Base-by-base conservation (phyloP, 2,329 filamentous ascomycete species). In the Atkinsonella texensis region DNA sequence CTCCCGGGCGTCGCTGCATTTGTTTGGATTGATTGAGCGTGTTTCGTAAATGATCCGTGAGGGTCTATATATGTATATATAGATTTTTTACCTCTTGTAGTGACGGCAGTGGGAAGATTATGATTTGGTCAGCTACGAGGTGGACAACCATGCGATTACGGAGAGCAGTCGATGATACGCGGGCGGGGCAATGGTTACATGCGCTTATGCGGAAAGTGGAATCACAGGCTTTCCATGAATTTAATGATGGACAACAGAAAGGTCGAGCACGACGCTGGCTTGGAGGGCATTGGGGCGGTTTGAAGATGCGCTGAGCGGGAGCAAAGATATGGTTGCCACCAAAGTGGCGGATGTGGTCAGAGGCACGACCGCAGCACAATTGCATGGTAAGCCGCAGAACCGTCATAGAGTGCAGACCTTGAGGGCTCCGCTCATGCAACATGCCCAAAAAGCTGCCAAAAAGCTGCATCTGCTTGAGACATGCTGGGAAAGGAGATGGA, bases 1-100 rank as follows among this genome's bases (percentile, higher is more conserved):
- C 15, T 12, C 18, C 31, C 42, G 11, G 35, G 15, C 23, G 33
- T 40, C 42, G 32, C 32, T 46, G 7, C 28, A 9, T n/a, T 20
- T 9, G 10, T 17, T 32, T 40, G 42, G 42, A 35, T 31, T 32
- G 20, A n/a, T 32, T 44, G 48, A 48, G 51, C 52, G 48, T 49
- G 49, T 54, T 55, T 63, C 63, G 63, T 66, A 68, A 68, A 65
- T 62, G 45, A 65, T 67, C 64, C 64, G 56, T 53, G 57, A 57
- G 64, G 64, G 65, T 65, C 55, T 60, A 59, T 67, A 67, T 50
- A 35, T 32, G 18, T 64, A 62, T 61, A 55, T 50, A 35, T 32
- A 32, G 10, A 13, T 13, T 44, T 13, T 18, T n/a, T 41, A 10
- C 49, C 58, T 42, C 53, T 57, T 55, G 51, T 52, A 40, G 33